phyloP scores from a whole-genome alignment of 2,329 filamentous ascomycete genomes.

The Alternaria sp. region DNA sequence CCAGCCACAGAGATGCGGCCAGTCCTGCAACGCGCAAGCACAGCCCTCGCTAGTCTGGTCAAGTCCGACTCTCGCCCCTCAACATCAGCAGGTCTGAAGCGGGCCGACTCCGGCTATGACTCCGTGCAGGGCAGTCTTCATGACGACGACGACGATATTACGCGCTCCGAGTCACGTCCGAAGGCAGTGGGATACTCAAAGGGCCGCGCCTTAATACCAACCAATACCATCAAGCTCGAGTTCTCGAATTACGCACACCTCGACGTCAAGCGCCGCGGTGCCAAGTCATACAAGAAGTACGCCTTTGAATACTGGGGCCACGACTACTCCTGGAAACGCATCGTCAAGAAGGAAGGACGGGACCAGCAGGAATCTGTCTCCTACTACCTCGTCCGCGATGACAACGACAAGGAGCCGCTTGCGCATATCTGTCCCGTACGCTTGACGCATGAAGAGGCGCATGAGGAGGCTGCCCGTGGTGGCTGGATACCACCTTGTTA shows the following conservation, averaged over 20 bases:
- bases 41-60: conserved; percentile 62
- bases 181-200: conserved; percentile 46
- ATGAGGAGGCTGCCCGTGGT: conserved; percentile 76
- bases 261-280: conserved; percentile 74
- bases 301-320: conserved; percentile 95
- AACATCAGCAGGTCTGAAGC: conserved; percentile 54
- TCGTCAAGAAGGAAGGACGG: conserved; percentile 68
- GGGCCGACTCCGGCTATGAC: conserved; percentile 66
- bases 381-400: conserved; percentile 78
- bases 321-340: conserved; percentile 82
- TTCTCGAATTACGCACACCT: conserved; percentile 98
- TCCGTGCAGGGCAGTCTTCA: conserved; percentile 46
- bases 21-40: conserved; percentile 65
- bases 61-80: conserved; percentile 60
- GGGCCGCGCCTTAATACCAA: conserved; percentile 58
- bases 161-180: conserved; percentile 30
- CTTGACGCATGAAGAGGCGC: conserved; percentile 71
- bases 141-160: conserved; percentile 22
- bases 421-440: conserved; percentile 87
- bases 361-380: conserved; percentile 66
- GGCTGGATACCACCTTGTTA: conserved; percentile 91
- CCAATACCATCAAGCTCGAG: conserved; percentile 85
- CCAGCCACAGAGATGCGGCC: conserved; percentile 58
- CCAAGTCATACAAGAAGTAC: conserved; percentile 74
- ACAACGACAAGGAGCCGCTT: conserved; percentile 65